Percentiles rank a stretch among this genome's conserved stretches.
Conservation (phyloP, 768 basidiomycete species). For the Phylloporus arenicola region DNA sequence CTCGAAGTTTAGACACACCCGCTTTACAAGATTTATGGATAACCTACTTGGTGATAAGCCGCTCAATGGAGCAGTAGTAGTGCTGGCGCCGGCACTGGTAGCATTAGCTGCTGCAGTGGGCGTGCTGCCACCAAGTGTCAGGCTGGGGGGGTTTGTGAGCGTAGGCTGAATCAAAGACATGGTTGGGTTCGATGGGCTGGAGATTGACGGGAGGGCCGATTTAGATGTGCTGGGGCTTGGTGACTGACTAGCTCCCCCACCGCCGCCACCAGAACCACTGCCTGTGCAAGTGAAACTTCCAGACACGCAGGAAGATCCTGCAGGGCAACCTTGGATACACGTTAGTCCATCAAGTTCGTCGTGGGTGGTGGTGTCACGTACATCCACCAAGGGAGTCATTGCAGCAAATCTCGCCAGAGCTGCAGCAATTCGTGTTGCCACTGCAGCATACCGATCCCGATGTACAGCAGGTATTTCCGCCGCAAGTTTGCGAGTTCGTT, state of each 20-base stretch:
- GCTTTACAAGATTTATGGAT: neutral
- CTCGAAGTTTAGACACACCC: neutral
- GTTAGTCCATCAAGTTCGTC: neutral
- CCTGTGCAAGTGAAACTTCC: slow-evolving; percentile 3
- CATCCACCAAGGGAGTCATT: slow-evolving; percentile 20
- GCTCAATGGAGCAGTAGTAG: neutral
- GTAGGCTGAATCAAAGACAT: neutral
- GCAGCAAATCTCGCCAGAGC: slow-evolving; percentile 13
- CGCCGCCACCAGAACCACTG: neutral
- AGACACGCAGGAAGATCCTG: slow-evolving; percentile 6
- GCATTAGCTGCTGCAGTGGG: neutral
- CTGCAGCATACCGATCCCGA: slow-evolving; percentile 10
- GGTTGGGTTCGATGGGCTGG: neutral
- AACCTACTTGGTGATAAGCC: slow-evolving; percentile 1
- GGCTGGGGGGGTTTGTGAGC: too few species aligned
- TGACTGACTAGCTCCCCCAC: neutral
- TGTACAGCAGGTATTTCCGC: slow-evolving; percentile 8
- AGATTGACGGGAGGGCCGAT: too few species aligned
- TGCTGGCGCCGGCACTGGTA: neutral
- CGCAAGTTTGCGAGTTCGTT: slow-evolving; percentile 8
- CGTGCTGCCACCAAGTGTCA: neutral
- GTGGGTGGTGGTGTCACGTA: slow-evolving; percentile 1
- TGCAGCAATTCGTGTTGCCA: slow-evolving; percentile 7
- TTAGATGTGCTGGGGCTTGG: neutral
- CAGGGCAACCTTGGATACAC: slow-evolving; percentile 13